Conservation (phyloP, 139 green algal species). For the Coccomyxa sp. region DNA sequence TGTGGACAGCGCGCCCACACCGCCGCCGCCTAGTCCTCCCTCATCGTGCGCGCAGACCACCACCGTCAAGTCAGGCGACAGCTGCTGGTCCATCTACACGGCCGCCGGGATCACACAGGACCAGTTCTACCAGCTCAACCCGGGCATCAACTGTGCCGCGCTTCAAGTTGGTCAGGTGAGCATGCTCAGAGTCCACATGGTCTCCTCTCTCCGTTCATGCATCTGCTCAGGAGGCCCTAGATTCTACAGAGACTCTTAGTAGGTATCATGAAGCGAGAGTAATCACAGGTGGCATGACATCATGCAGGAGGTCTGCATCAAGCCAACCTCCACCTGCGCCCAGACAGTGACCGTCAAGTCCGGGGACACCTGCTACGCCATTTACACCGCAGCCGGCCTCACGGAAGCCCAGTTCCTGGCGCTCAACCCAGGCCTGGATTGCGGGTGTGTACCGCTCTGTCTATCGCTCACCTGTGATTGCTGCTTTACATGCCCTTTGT, state of each 20-base stretch:
- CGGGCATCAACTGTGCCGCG: constrained; percentile 7
- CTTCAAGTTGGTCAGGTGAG: background rate
- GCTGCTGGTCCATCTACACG: background rate
- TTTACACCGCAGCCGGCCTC: background rate
- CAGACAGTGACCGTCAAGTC: background rate
- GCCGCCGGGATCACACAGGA: background rate
- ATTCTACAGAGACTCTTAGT: background rate
- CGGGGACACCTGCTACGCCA: constrained; percentile 11
- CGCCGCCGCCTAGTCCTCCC: background rate
- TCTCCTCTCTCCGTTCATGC: background rate
- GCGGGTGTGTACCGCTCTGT: too few relatives aligned
- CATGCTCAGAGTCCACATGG: background rate
- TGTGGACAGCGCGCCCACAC: background rate
- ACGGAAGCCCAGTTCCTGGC: background rate
- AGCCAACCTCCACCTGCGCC: background rate
- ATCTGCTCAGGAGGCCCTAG: background rate
- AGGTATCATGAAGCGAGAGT: background rate
- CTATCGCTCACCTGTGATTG: too few relatives aligned
- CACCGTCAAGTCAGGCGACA: constrained; percentile 6
- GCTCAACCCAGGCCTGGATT: constrained; percentile 5
- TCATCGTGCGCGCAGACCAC: background rate
- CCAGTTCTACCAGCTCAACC: constrained; percentile 5
- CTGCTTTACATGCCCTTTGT: too few relatives aligned
- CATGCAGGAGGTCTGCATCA: background rate
- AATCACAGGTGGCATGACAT: background rate